Conservation (phyloP, 1,284 basidiomycete genomes). For the Leccinum fallax region DNA sequence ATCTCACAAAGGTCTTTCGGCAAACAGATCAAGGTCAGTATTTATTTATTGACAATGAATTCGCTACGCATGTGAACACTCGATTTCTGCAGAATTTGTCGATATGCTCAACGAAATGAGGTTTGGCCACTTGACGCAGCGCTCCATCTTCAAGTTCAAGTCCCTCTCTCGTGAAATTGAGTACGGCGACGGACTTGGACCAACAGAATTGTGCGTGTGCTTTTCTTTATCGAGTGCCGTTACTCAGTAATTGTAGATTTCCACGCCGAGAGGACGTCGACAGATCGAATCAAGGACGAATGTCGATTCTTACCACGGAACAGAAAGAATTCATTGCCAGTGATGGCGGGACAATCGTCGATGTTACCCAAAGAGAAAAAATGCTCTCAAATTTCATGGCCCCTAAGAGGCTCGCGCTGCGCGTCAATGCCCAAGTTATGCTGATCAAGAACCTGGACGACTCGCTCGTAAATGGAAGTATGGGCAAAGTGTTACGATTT, state of each 20-base stretch:
- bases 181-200: conserved; percentile 74
- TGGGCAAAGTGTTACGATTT: conserved; percentile 66
- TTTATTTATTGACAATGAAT: conserved; percentile 6
- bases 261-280: conserved; percentile 90
- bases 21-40: conserved; percentile 62
- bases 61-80: conserved; percentile 1
- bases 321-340: conserved; percentile 47
- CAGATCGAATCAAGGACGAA: conserved; percentile 66
- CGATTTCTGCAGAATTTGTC: conserved; percentile 64
- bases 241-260: conserved; percentile 51
- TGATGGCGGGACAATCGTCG: conserved; percentile 58
- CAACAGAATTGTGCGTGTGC: conserved; percentile 72
- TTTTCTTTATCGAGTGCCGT: conserved; percentile 5
- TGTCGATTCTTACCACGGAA: conserved; percentile 50
- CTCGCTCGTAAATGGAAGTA: conserved; percentile 72
- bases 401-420: conserved; percentile 59
- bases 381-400: conserved; percentile 79
- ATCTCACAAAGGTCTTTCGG: conserved; percentile 67
- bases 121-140: conserved; percentile 65
- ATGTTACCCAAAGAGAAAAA: conserved; percentile 58
- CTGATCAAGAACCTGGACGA: conserved; percentile 77
- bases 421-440: conserved; percentile 52
- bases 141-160: conserved; percentile 64
- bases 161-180: conserved; percentile 56
- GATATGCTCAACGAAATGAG: conserved; percentile 94